Base-by-base conservation (phyloP, 73 alveolate species). In the Paramecium biaurelia region DNA sequence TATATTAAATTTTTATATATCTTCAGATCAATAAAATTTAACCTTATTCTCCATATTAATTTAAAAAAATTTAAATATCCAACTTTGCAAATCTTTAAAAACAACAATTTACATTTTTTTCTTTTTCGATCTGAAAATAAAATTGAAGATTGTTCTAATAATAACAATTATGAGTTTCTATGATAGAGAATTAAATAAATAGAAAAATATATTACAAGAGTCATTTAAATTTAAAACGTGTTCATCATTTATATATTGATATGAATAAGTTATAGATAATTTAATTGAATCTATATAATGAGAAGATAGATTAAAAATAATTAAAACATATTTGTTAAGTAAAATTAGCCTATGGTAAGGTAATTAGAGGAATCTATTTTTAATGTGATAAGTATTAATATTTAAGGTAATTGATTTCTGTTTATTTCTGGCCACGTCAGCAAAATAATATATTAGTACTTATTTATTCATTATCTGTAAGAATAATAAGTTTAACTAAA, bases 381-480 rank as follows among this genome's bases (percentile, higher is more conserved):
- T 1, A 53, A 18, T 53, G 11, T 53, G 32, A 53, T 53, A 53
- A 18, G 11, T 53, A 53, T 53, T 53, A 53, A 18, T 53, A 53
- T 53, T 53, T 53, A 53, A 53, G 68, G 32, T 53, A 53, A 5
- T 2, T 53, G 14, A 53, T 63, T 63, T 63, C 84, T 63, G 84
- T 63, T 63, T 63, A 63, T 63, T 63, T 63, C 84, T 63, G 84
- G 49, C 84, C 84, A 63, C 84, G 84, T 63, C 84, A 63, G 84
- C 84, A 63, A 63, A 63, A 53, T 53, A 18, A 53, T 18, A 53
- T 53, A 53, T 53, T n/a, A 53, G 68, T 53, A 53, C 68, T 53
- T 53, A 18, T 53, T 53, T 53, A 53, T 18, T 53, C 34, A 53
- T 2, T 53, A 1, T 53, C 11, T 53, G 32, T 18, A 53, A 21